A percentile compares a stretch with the other conserved stretches of the same genome.
Evolutionary conservation across 192 early-diverging fungal species (phyloP).

Genomic region (Allomyces macrogynus): DNA sequence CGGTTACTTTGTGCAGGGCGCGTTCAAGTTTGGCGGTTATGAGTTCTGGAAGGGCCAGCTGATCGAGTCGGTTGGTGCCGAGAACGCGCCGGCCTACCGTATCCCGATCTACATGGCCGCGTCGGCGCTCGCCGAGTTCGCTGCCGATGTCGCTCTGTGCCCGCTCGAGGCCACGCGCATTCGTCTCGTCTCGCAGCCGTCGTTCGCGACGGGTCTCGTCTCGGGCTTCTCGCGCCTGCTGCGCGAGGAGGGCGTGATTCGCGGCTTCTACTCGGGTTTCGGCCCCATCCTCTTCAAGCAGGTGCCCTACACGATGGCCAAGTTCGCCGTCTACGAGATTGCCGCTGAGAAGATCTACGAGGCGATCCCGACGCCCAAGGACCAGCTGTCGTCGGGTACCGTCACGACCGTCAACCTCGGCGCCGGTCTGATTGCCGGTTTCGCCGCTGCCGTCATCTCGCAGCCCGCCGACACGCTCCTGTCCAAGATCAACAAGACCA

Average conservation of each 20-base stretch:
- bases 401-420: slow-evolving; percentile 28
- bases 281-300: slow-evolving; percentile 57
- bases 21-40: slow-evolving; percentile 43
- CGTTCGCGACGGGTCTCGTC: slow-evolving; percentile 37
- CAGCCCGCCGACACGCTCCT: slow-evolving; percentile 49
- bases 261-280: slow-evolving; percentile 58
- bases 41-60: slow-evolving; percentile 44
- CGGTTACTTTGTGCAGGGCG: slow-evolving; percentile 45
- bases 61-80: slow-evolving; percentile 27
- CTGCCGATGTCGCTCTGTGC: slow-evolving; percentile 53
- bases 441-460: slow-evolving; percentile 41
- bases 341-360: slow-evolving; percentile 27
- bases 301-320: slow-evolving; percentile 62
- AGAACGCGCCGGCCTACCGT: slow-evolving; percentile 33
- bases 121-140: slow-evolving; percentile 48
- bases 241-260: slow-evolving; percentile 38
- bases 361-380: slow-evolving; percentile 16
- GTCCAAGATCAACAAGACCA: slow-evolving; percentile 51
- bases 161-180: slow-evolving; percentile 57
- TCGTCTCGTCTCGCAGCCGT: slow-evolving; percentile 46
- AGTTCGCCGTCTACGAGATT: slow-evolving; percentile 46
- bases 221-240: slow-evolving; percentile 35
- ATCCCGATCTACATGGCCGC: slow-evolving; percentile 41
- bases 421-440: slow-evolving; percentile 44
- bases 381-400: slow-evolving; percentile 17